These are phyloP conservation scores for Wickerhamiella parazyma DNA, from an alignment of 805 yeast species.

Conservation along the genomic window DNA sequence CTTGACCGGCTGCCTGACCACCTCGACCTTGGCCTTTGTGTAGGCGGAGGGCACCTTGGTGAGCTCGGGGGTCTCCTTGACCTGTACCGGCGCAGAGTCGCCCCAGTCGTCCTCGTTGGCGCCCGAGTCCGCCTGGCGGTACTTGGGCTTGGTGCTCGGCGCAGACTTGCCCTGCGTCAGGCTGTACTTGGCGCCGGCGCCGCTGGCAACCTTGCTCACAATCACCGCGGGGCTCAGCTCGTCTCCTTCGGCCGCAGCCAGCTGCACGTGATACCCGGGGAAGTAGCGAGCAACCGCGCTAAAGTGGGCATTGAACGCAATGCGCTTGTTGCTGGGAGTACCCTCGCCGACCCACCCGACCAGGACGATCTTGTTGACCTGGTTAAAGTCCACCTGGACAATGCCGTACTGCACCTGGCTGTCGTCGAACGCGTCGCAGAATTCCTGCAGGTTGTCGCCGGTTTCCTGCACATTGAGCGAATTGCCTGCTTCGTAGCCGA, in stretches of 20 bases:
- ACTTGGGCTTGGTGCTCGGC: conserved; percentile 23
- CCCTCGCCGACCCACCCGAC: conserved; percentile 94
- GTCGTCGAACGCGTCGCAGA: conserved; percentile 70
- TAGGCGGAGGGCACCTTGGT: conserved; percentile 46
- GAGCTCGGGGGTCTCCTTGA: conserved; percentile 18
- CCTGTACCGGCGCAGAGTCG: conserved; percentile 31
- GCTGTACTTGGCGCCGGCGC: conserved; percentile 93
- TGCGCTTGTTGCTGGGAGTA: conserved; percentile 45
- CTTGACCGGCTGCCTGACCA: conserved; percentile 2
- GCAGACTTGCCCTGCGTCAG: conserved; percentile 23
- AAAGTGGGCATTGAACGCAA: conserved; percentile 32
- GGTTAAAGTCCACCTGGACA: conserved; percentile 75
- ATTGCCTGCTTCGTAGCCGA: conserved; percentile 52
- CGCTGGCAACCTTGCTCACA: conserved; percentile 63
- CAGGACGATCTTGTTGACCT: conserved; percentile 71
- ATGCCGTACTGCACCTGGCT: conserved; percentile 84
- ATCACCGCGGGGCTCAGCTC: conserved; percentile 74
- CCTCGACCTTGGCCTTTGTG: conserved; percentile 46
- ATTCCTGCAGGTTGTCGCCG: conserved; percentile 59
- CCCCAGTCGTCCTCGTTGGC: conserved; percentile 57
- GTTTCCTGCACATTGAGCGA: conserved; percentile 30
- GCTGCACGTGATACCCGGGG: conserved; percentile 81
- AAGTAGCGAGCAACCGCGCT: conserved; percentile 28
- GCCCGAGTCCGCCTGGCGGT: conserved; percentile 25
- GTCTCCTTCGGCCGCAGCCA: conserved; percentile 89